These are phyloP conservation scores for Vitis cinerea DNA, from an alignment of 164 flowering plant species.

Conservation along the genomic window DNA sequence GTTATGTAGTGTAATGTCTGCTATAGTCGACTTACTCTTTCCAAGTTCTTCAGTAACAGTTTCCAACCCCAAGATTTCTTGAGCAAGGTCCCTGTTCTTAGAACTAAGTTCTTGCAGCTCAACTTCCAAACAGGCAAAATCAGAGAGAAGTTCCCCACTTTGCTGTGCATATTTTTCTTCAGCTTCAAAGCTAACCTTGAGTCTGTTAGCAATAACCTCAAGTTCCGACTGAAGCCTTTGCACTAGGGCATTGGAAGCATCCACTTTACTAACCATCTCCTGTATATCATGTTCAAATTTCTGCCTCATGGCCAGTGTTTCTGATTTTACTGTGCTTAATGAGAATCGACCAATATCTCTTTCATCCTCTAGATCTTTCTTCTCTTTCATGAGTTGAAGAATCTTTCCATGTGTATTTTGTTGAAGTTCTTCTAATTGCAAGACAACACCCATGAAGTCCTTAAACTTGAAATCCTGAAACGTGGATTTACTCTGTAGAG, in stretches of 20 bases:
- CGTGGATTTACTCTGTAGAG: conserved; percentile 15
- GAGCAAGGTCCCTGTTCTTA: conserved; percentile 40
- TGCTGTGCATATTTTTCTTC: conserved; percentile 45
- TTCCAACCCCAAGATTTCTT: conserved; percentile 45
- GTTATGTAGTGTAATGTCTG: conserved; percentile 37
- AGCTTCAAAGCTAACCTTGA: conserved; percentile 43
- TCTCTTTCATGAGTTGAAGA: conserved; percentile 47
- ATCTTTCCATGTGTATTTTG: conserved; percentile 33
- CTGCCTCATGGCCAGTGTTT: conserved; percentile 39
- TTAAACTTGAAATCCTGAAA: conserved; percentile 25
- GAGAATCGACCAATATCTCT: conserved; percentile 41
- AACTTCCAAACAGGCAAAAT: conserved; percentile 46
- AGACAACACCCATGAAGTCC: conserved; percentile 27
- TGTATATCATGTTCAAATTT: conserved; percentile 41
- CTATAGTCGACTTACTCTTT: conserved; percentile 27
- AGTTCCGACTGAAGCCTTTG: conserved; percentile 58
- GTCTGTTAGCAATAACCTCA: conserved; percentile 44
- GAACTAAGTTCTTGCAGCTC: conserved; percentile 49
- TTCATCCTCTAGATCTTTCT: conserved; percentile 36
- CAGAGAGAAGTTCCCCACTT: conserved; percentile 40
- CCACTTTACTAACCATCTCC: conserved; percentile 37
- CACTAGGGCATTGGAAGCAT: conserved; percentile 37
- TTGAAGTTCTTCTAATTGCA: conserved; percentile 56
- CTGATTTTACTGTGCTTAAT: conserved; percentile 36
- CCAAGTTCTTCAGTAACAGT: conserved; percentile 46